Evolutionary conservation across 106 monocot genomes (phyloP).

Genomic region (Triglochin maritima): DNA sequence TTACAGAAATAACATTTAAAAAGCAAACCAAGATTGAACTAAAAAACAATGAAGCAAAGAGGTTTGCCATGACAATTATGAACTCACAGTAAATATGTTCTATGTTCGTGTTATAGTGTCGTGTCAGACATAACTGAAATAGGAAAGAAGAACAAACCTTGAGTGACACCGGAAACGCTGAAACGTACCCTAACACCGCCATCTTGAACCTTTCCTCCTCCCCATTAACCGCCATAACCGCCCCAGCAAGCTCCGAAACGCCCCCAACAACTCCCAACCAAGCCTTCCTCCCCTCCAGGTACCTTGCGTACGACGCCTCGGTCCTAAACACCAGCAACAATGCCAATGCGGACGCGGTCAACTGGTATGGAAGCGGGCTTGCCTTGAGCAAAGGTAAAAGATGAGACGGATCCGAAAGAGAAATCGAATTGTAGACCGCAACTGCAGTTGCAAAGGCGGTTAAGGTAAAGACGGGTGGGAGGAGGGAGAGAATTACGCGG

Average conservation of each 20-base stretch:
- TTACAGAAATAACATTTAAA: neutral
- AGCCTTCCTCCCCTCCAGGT: slow-evolving; percentile 67
- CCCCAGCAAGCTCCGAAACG: slow-evolving; percentile 43
- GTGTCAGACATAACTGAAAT: neutral
- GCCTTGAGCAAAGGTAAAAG: slow-evolving; percentile 12
- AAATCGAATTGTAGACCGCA: slow-evolving; percentile 47
- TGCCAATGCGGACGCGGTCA: slow-evolving; percentile 82
- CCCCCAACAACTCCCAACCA: slow-evolving; percentile 66
- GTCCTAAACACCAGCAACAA: slow-evolving; percentile 88
- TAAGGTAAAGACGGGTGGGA: slow-evolving; percentile 55
- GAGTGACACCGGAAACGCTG: slow-evolving; percentile 81
- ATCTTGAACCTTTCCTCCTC: slow-evolving; percentile 21
- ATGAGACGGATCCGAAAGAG: neutral
- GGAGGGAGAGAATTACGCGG: slow-evolving; percentile 82
- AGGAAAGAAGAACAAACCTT: slow-evolving; percentile 38
- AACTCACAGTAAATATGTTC: neutral
- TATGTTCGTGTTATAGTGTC: neutral
- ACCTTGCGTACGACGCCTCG: slow-evolving; percentile 89
- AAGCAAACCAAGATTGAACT: no score
- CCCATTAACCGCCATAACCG: slow-evolving; percentile 28
- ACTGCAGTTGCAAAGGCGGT: slow-evolving; percentile 47
- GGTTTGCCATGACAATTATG: neutral
- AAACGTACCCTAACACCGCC: slow-evolving; percentile 58
- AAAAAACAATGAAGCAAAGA: neutral
- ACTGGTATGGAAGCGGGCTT: slow-evolving; percentile 70